phyloP scores from a whole-genome alignment of 306 rosid genomes.

The Lathyrus aphaca region DNA sequence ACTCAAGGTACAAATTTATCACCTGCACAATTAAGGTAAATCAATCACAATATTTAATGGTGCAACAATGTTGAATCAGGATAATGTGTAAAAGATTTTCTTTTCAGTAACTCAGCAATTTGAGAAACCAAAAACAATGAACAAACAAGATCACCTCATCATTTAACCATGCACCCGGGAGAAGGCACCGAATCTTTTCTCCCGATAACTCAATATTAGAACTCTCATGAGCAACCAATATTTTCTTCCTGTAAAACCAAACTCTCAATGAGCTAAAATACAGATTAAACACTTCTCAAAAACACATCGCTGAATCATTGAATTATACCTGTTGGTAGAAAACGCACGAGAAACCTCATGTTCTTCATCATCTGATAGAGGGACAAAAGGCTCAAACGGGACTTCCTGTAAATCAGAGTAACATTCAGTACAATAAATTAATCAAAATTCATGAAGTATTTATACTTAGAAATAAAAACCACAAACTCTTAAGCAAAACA shows the following conservation, averaged over 20 bases:
- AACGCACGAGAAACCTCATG: slow-evolving; percentile 59
- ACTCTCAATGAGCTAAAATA: slow-evolving; percentile 34
- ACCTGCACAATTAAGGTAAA: slow-evolving; percentile 60
- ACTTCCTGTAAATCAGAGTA: slow-evolving; percentile 57
- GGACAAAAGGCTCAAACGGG: slow-evolving; percentile 61
- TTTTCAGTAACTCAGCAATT: slow-evolving; percentile 25
- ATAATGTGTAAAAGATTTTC: slow-evolving; percentile 5
- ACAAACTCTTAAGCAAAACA: too few species aligned
- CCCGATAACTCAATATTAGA: slow-evolving; percentile 79
- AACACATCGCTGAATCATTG: slow-evolving; percentile 31
- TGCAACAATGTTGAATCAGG: slow-evolving; percentile 26
- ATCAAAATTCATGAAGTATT: too few species aligned
- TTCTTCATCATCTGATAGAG: slow-evolving; percentile 69
- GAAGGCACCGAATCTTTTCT: slow-evolving; percentile 71
- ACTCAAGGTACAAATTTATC: slow-evolving; percentile 85
- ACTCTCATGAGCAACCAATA: slow-evolving; percentile 72
- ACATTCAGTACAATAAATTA: neutral
- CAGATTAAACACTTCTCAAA: slow-evolving; percentile 22
- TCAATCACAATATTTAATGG: slow-evolving; percentile 33
- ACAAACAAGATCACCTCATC: slow-evolving; percentile 75
- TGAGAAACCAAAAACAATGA: neutral
- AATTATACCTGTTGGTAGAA: slow-evolving; percentile 57
- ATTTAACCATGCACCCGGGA: slow-evolving; percentile 82
- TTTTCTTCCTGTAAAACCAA: slow-evolving; percentile 56
- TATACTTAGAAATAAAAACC: too few species aligned